These are phyloP conservation scores for Trichoderma brevicompactum DNA, from an alignment of 2,329 filamentous ascomycete genomes.

Conservation along the genomic window DNA sequence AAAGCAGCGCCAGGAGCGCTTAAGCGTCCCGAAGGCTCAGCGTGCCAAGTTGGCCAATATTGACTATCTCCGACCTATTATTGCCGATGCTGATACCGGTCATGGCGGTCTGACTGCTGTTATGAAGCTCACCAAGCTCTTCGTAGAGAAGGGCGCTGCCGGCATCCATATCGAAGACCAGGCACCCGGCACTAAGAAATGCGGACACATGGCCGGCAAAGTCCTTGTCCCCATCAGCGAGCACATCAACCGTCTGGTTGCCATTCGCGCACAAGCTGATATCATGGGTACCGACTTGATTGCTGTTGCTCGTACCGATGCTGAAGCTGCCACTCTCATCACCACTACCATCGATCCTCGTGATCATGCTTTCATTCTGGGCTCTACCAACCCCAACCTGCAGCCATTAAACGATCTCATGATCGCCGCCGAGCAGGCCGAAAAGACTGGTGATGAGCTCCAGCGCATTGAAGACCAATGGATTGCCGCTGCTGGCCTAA, in stretches of 20 bases:
- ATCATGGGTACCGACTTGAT: slow-evolving; percentile 96
- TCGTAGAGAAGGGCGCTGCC: slow-evolving; percentile 93
- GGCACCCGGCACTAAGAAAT: slow-evolving; percentile 98
- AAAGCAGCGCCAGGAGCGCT: slow-evolving; percentile 94
- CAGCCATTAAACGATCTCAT: slow-evolving; percentile 90
- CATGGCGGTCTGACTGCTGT: slow-evolving; percentile 97
- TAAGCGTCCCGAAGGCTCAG: slow-evolving; percentile 73
- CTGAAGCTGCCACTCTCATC: slow-evolving; percentile 96
- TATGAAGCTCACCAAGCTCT: slow-evolving; percentile 99
- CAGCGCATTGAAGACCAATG: slow-evolving; percentile 93
- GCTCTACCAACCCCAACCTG: slow-evolving; percentile 81
- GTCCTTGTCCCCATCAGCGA: slow-evolving; percentile 95
- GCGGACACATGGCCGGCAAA: slow-evolving; percentile 98
- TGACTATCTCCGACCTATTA: slow-evolving; percentile 93
- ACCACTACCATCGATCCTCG: slow-evolving; percentile 94
- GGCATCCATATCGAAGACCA: slow-evolving; percentile 99
- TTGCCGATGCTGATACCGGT: slow-evolving; percentile 96
- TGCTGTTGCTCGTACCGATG: slow-evolving; percentile 91
- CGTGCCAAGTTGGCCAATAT: slow-evolving; percentile 76
- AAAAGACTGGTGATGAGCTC: slow-evolving; percentile 79
- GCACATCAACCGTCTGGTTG: slow-evolving; percentile 96
- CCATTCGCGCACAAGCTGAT: slow-evolving; percentile 95
- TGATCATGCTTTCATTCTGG: slow-evolving; percentile 92
- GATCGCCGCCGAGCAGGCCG: slow-evolving; percentile 78
- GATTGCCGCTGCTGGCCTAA: slow-evolving; percentile 76